Percentiles rank a stretch among this genome's conserved stretches.
phyloP scores from a whole-genome alignment of 1,139 yeast species.

The Protomyces lactucae-debilis region DNA sequence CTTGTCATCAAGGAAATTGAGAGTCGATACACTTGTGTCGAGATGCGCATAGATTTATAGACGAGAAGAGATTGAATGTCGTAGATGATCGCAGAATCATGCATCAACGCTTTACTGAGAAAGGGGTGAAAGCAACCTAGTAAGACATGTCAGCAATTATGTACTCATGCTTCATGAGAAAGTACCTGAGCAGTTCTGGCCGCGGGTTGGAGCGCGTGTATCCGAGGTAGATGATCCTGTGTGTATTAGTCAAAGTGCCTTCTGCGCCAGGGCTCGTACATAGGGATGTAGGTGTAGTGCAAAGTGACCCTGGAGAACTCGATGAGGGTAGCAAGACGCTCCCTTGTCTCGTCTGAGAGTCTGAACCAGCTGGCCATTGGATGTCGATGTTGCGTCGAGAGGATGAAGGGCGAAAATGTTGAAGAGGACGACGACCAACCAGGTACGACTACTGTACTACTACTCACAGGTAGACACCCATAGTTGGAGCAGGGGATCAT shows the following conservation, averaged over 20 bases:
- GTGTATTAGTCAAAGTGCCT: background rate
- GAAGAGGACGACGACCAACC: background rate
- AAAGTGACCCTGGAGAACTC: conserved; percentile 23
- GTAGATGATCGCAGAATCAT: background rate
- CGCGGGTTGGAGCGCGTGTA: conserved; percentile 19
- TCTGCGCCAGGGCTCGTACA: background rate
- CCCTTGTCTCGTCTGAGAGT: conserved; percentile 24
- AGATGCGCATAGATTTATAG: background rate
- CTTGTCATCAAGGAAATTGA: background rate
- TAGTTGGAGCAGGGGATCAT: background rate
- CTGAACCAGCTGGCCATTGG: conserved; percentile 8
- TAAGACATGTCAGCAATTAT: background rate
- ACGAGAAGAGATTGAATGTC: background rate
- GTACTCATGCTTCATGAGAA: background rate
- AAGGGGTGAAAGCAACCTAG: background rate
- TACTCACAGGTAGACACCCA: background rate
- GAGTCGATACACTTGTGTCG: background rate
- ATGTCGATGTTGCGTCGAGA: background rate
- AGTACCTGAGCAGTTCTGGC: conserved; percentile 23
- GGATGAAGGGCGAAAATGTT: background rate
- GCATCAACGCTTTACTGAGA: background rate
- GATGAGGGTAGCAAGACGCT: conserved; percentile 20
- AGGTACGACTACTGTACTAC: background rate
- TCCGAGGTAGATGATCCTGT: conserved; percentile 22
- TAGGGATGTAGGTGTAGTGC: conserved; percentile 24